Evolutionary conservation across 2,329 filamentous ascomycete genomes (phyloP).

Genomic region (Rutstroemia sp.): DNA sequence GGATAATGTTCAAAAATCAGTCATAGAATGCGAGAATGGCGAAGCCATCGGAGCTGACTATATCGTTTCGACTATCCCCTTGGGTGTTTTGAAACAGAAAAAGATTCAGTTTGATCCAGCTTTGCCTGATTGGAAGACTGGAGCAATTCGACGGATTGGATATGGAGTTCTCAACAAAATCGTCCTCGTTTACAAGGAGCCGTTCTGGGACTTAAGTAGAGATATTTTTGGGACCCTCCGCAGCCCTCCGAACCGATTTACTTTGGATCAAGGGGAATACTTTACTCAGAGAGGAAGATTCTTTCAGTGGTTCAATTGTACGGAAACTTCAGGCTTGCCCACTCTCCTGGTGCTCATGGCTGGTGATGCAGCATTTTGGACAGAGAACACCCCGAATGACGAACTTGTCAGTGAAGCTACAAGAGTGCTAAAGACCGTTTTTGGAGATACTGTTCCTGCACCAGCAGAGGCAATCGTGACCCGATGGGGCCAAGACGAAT

Average conservation of each 20-base stretch:
- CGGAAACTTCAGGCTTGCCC: conserved; percentile 80
- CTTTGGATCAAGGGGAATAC: conserved; percentile 75
- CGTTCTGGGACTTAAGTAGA: conserved; percentile 84
- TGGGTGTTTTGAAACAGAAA: conserved; percentile 84
- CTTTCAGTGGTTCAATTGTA: conserved; percentile 96
- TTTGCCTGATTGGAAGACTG: conserved; percentile 79
- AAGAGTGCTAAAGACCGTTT: conserved; percentile 68
- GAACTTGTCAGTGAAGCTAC: conserved; percentile 76
- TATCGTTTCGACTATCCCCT: conserved; percentile 81
- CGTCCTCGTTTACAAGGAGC: conserved; percentile 76
- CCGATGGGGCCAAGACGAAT: conserved; percentile 83
- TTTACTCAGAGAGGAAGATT: conserved; percentile 75
- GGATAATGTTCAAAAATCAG: conserved; percentile 42
- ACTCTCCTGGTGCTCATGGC: conserved; percentile 92
- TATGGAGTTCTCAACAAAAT: conserved; percentile 96
- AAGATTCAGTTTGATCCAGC: conserved; percentile 80
- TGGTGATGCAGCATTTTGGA: conserved; percentile 84
- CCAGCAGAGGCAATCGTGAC: conserved; percentile 86
- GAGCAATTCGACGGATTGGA: conserved; percentile 74
- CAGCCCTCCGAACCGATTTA: conserved; percentile 60
- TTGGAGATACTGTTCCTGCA: conserved; percentile 61
- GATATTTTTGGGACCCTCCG: conserved; percentile 93
- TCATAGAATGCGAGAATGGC: conserved; percentile 71
- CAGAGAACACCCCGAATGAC: conserved; percentile 68
- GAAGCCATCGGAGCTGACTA: conserved; percentile 74